Conservation (phyloP, 148 eudicot species). For the Rhododendron mucronatum region DNA sequence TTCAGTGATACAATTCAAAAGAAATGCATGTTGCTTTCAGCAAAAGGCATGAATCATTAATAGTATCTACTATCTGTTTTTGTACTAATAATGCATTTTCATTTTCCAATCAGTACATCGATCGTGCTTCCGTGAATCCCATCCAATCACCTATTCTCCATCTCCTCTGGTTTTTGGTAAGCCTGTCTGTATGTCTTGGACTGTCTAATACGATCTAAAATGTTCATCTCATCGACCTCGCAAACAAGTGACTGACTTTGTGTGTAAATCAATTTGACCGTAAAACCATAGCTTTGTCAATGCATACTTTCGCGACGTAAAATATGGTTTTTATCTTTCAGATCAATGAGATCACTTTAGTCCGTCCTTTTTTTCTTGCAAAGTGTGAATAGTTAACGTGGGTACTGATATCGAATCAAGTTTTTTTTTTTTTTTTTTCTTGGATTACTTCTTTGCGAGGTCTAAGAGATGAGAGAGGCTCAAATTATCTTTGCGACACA, state of each 20-base stretch:
- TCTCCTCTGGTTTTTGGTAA: background rate
- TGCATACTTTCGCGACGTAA: background rate
- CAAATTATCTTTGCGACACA: background rate
- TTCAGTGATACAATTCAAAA: background rate
- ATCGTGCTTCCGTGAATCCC: background rate
- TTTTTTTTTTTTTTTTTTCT: no score
- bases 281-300: background rate
- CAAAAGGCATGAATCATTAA: background rate
- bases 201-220: background rate
- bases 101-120: background rate
- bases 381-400: background rate
- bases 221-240: no score
- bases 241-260: no score
- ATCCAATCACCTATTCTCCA: background rate
- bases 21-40: background rate
- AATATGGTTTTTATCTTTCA: no score
- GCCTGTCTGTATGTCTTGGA: background rate
- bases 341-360: background rate
- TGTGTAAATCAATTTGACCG: background rate
- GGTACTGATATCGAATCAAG: background rate
- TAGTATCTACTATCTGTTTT: background rate
- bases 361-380: no score
- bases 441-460: background rate
- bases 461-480: background rate
- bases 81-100: background rate